Percentiles rank a stretch among this genome's conserved stretches.
Evolutionary conservation across 345 rosid species (phyloP).

Genomic region (Syzygium grande): DNA sequence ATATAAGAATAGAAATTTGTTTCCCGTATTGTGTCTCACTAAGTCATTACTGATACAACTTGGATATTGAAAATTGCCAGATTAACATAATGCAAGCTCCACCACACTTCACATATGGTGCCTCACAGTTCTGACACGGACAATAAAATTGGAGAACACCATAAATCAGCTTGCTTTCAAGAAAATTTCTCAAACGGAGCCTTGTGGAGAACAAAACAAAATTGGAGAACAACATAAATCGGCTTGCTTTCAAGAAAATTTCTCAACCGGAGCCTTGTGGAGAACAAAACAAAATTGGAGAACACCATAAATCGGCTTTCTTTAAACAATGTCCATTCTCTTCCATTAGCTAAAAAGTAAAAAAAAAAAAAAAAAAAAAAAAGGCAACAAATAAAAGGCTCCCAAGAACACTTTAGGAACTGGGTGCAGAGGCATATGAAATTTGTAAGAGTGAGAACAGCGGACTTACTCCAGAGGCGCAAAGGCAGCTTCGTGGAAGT

Average conservation of each 20-base stretch:
- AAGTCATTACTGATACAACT: neutral
- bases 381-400: neutral
- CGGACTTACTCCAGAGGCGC: constrained; percentile 47
- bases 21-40: neutral
- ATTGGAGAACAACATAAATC: neutral
- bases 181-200: neutral
- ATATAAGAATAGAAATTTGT: neutral
- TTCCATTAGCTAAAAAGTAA: neutral
- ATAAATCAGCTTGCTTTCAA: neutral
- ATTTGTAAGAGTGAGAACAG: neutral
- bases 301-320: neutral
- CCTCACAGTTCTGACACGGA: neutral
- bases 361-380: neutral
- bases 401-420: neutral
- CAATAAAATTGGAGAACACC: neutral
- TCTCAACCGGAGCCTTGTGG: neutral
- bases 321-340: neutral
- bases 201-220: neutral
- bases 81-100: neutral
- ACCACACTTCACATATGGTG: neutral
- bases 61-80: neutral
- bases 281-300: neutral
- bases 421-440: neutral
- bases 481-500: constrained; percentile 49
- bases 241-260: neutral